Base-by-base conservation (phyloP, 768 basidiomycete species). In the Daedalea quercina region DNA sequence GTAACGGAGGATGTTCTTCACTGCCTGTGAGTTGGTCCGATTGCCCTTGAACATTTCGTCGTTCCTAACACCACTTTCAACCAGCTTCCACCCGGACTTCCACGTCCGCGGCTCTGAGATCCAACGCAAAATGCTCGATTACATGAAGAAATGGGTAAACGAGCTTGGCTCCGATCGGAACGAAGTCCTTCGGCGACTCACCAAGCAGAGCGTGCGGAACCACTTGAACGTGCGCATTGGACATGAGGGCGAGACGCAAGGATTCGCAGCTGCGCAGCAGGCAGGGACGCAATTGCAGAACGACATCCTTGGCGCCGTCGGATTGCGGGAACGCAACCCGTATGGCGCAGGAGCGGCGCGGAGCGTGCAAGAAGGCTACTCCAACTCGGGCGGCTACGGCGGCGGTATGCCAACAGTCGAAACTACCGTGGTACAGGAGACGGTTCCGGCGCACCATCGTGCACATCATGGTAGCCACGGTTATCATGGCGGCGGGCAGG, bases 11-110 rank as follows among this genome's bases (percentile, higher is more conserved):
- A 88, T 15, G 70, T 84, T 51, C 65, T 87, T 6, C 75, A 83
- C 56, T 82, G 81, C 73, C 61, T 90, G 86, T 86, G 62, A 31
- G 82, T 68, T 2, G 15, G 12, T 48, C 22, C 35, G 24, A n/a
- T 12, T 40, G 17, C 25, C 17, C 47, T 28, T 28, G 26, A 20
- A 24, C 40, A 12, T 52, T 13, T 22, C 17, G 2, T 22, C 37
- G 6, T 19, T 40, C 19, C 37, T 40, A 40, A 6, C 9, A 26
- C 17, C n/a, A 2, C 40, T 42, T 12, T 34, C 42, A 34, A 44
- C 9, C 46, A 89, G 88, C 22, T 90, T 92, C 76, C 90, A 93
- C 65, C 90, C 90, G 15, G 84, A 88, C 57, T 93, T 90, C 74
- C 81, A 85, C 64, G 76, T 84, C 63, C 61, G 66, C 28, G 67